Conservation (phyloP, 2,329 filamentous ascomycete genomes). For the Colletotrichum somersetense region DNA sequence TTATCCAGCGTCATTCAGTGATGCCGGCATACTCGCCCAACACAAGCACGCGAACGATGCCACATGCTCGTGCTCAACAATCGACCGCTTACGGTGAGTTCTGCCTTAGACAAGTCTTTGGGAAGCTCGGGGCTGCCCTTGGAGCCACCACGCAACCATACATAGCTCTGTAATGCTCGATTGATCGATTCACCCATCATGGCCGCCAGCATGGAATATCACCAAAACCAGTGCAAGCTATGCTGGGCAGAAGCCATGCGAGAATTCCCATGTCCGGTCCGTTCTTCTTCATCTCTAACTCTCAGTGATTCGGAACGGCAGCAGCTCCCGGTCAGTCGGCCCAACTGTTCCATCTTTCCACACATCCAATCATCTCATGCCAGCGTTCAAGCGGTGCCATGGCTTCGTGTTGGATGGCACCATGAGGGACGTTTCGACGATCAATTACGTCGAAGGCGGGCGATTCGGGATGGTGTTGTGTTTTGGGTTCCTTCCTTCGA, state of each 20-base stretch:
- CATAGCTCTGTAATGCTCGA: too few relatives aligned
- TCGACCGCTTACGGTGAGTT: too few relatives aligned
- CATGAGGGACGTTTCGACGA: conserved; percentile 27
- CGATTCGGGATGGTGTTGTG: conserved; percentile 6
- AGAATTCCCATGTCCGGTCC: conserved; percentile 3
- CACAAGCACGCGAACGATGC: background rate
- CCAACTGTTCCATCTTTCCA: conserved; percentile 14
- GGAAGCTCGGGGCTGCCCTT: too few relatives aligned
- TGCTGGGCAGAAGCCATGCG: conserved; percentile 16
- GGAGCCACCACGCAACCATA: too few relatives aligned
- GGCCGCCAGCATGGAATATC: too few relatives aligned
- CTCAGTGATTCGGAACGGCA: background rate
- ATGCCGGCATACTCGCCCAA: conserved; percentile 6
- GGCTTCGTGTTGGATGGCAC: conserved; percentile 14
- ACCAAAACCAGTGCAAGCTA: background rate
- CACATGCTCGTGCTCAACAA: background rate
- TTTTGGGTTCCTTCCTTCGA: conserved; percentile 17
- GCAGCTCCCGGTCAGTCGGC: conserved; percentile 24
- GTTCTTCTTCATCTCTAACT: background rate
- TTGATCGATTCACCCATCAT: too few relatives aligned
- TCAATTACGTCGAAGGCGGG: conserved; percentile 17
- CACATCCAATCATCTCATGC: conserved; percentile 16
- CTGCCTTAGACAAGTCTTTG: too few relatives aligned
- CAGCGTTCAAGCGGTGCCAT: conserved; percentile 17
- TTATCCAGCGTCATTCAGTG: background rate